Conservation (phyloP, 176 grass and related monocot species). For the Cenchrus fungigraminus region DNA sequence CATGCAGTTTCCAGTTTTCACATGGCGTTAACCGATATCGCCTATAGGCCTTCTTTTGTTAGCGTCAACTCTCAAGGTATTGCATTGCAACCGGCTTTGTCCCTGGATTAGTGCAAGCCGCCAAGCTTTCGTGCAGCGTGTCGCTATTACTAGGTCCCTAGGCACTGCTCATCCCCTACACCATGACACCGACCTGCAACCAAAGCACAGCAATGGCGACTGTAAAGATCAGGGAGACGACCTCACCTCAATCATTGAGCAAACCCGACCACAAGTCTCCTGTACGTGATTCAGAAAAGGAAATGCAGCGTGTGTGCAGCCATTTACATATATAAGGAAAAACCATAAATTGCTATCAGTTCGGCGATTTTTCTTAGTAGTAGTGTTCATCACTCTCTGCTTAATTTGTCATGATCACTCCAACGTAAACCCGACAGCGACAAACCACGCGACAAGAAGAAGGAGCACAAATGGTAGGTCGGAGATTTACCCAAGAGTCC, state of each 20-base stretch:
- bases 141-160: background rate
- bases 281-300: background rate
- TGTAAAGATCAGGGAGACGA: background rate
- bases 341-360: background rate
- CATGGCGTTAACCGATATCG: too few species aligned
- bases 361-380: background rate
- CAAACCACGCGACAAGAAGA: slow-evolving; percentile 20
- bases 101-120: background rate
- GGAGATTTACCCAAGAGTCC: background rate
- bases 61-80: background rate
- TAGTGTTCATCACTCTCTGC: background rate
- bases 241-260: background rate
- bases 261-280: background rate
- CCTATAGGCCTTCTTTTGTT: too few species aligned
- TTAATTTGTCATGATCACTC: background rate
- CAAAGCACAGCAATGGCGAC: background rate
- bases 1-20: too few species aligned
- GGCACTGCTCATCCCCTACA: background rate
- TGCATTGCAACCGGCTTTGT: background rate
- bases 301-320: too few species aligned
- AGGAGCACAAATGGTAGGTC: slow-evolving; percentile 19
- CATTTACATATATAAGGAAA: background rate
- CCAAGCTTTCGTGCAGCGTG: background rate
- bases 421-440: background rate
- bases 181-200: slow-evolving; percentile 5